Evolutionary conservation across 495 filamentous ascomycete species (phyloP).

Genomic region (Neurospora africana): DNA sequence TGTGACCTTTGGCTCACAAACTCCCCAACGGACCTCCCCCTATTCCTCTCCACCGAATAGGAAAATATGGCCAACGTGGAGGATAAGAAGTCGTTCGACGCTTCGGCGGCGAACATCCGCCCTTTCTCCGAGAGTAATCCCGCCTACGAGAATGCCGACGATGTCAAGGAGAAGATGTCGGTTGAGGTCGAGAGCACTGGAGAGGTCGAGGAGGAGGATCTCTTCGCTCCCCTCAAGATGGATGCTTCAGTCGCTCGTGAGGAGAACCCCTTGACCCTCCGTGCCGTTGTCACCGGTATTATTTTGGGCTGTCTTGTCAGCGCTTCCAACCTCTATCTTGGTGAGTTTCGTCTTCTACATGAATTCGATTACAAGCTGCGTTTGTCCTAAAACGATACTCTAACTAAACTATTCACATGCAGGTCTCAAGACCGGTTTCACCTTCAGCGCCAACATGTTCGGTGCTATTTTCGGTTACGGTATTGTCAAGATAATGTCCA

Average conservation of each 20-base stretch:
- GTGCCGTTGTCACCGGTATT: constrained; percentile 47
- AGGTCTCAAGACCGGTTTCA: constrained; percentile 57
- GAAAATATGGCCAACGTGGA: constrained; percentile 13
- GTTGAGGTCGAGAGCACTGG: constrained; percentile 11
- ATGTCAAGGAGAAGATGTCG: constrained; percentile 13
- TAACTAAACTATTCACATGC: constrained; percentile 9
- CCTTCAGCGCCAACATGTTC: constrained; percentile 48
- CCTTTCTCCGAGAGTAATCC: constrained; percentile 21
- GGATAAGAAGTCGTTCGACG: constrained; percentile 13
- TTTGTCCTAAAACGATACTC: background rate
- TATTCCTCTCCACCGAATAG: background rate
- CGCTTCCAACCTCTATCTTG: constrained; percentile 55
- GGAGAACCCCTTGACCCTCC: constrained; percentile 42
- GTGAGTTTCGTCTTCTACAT: constrained; percentile 22
- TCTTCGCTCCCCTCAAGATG: constrained; percentile 38
- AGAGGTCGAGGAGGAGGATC: constrained; percentile 25
- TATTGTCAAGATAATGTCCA: constrained; percentile 44
- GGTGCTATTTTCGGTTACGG: constrained; percentile 57
- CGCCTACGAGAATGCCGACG: constrained; percentile 9
- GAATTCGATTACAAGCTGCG: background rate
- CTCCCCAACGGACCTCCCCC: background rate
- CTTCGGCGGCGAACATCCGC: constrained; percentile 9
- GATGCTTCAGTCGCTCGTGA: constrained; percentile 33
- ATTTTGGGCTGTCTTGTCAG: constrained; percentile 50
- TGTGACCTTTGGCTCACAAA: background rate